Percentiles rank a stretch among this genome's conserved stretches.
phyloP scores from a whole-genome alignment of 768 basidiomycete species.

The Sistotremastrum suecicum region DNA sequence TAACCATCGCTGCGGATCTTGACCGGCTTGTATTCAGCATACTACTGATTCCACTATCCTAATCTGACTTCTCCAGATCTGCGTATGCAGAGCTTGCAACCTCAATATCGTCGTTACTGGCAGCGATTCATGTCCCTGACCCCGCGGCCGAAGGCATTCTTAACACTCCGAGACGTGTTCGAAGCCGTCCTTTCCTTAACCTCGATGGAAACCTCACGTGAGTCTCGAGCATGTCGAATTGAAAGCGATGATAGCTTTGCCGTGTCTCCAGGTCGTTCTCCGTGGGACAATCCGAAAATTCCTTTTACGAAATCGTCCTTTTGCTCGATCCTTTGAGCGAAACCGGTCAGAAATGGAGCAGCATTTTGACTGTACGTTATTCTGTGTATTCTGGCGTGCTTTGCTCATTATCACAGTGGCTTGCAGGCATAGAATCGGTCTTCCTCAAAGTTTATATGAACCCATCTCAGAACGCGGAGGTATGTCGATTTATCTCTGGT shows the following conservation, averaged over 20 bases:
- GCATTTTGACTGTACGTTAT: constrained; percentile 49
- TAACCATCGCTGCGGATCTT: constrained; percentile 21
- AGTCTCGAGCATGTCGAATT: constrained; percentile 12
- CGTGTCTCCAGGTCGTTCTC: constrained; percentile 41
- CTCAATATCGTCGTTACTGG: not conserved
- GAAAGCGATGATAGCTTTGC: constrained; percentile 3
- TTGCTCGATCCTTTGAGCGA: constrained; percentile 80
- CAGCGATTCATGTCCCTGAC: constrained; percentile 52
- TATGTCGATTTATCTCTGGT: constrained; percentile 17
- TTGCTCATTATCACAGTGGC: constrained; percentile 33
- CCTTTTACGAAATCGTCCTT: constrained; percentile 55
- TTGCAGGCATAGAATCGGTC: constrained; percentile 45
- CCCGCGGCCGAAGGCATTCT: constrained; percentile 61
- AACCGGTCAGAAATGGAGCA: constrained; percentile 74
- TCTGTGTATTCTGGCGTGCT: not conserved
- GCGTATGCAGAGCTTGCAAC: no score
- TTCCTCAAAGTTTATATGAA: constrained; percentile 71
- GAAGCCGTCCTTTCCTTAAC: constrained; percentile 44
- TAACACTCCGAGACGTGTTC: constrained; percentile 43
- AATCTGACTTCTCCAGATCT: no score
- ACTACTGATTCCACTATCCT: no score
- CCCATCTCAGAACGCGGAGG: constrained; percentile 55
- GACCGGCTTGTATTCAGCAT: constrained; percentile 25
- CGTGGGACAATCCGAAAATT: constrained; percentile 51
- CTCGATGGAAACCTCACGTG: constrained; percentile 56